Conservation (phyloP, 2,329 filamentous ascomycete species). For the Sporothrix curviconia region DNA sequence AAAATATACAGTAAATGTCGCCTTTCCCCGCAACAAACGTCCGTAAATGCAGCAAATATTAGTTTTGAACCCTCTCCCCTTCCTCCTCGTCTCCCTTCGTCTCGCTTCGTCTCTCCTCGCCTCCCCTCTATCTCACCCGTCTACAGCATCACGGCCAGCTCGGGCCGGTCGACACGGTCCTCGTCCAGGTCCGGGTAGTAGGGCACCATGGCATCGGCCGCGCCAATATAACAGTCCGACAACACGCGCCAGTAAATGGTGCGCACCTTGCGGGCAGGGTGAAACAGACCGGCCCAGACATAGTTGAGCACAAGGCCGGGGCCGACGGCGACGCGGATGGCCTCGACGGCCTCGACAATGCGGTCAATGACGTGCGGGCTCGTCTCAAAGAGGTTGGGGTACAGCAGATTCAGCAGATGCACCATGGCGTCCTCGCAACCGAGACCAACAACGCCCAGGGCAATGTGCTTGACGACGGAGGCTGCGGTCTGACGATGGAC, state of each 20-base stretch:
- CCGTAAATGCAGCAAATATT: background rate
- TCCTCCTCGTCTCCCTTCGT: too few relatives aligned
- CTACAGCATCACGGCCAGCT: constrained; percentile 78
- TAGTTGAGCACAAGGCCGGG: constrained; percentile 95
- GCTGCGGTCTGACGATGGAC: constrained; percentile 96
- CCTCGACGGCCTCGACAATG: constrained; percentile 95
- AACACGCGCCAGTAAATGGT: constrained; percentile 94
- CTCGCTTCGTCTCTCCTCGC: background rate
- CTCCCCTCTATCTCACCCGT: background rate
- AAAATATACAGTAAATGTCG: too few relatives aligned
- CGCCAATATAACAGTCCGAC: constrained; percentile 93
- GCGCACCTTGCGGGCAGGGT: constrained; percentile 89
- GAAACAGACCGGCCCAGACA: constrained; percentile 95
- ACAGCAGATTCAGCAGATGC: constrained; percentile 90
- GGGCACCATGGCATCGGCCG: constrained; percentile 89
- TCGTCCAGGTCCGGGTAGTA: constrained; percentile 88
- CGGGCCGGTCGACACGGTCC: constrained; percentile 69
- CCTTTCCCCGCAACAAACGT: background rate
- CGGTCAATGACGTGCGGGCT: constrained; percentile 97
- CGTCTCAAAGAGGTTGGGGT: constrained; percentile 96
- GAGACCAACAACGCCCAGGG: constrained; percentile 91
- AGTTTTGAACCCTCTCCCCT: background rate
- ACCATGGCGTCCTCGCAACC: constrained; percentile 99
- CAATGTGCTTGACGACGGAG: constrained; percentile 95
- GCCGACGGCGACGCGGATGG: constrained; percentile 86